Percentiles rank a stretch among this genome's conserved stretches.
Evolutionary conservation across 179 eudicot species (phyloP).

Genomic region (Silene noctiflora): DNA sequence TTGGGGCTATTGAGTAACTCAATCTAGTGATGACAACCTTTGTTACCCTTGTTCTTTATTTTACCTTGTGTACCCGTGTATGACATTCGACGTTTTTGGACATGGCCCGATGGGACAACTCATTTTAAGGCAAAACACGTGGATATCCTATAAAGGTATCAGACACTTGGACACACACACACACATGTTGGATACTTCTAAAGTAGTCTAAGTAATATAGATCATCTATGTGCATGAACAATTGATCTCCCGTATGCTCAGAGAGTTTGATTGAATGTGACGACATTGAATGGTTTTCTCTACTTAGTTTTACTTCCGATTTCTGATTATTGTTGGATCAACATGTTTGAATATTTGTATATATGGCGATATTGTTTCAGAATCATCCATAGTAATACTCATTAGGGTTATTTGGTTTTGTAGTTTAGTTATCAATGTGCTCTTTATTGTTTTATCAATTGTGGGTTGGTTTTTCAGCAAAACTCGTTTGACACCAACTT

Average conservation of each 20-base stretch:
- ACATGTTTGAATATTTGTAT: neutral
- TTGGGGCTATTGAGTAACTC: too few relatives aligned
- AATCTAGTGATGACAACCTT: too few relatives aligned
- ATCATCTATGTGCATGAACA: neutral
- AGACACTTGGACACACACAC: neutral
- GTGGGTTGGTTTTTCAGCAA: neutral
- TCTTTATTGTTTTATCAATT: neutral
- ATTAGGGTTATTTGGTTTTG: neutral
- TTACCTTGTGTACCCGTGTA: too few relatives aligned
- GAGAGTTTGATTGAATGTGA: neutral
- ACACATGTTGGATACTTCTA: neutral
- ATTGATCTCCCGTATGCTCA: neutral
- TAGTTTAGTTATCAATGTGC: neutral
- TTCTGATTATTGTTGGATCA: neutral
- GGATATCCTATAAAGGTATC: neutral
- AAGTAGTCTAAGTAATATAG: neutral
- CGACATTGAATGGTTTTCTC: neutral
- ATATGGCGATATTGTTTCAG: neutral
- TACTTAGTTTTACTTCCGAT: neutral
- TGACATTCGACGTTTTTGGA: neutral
- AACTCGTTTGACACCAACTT: neutral
- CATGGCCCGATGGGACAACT: neutral
- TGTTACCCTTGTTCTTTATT: too few relatives aligned
- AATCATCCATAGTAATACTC: neutral
- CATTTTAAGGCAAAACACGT: neutral